A percentile compares a stretch with the other conserved stretches of the same genome.
Evolutionary conservation across 257 asterid genomes (phyloP).

Genomic region (Lycium barbarum): DNA sequence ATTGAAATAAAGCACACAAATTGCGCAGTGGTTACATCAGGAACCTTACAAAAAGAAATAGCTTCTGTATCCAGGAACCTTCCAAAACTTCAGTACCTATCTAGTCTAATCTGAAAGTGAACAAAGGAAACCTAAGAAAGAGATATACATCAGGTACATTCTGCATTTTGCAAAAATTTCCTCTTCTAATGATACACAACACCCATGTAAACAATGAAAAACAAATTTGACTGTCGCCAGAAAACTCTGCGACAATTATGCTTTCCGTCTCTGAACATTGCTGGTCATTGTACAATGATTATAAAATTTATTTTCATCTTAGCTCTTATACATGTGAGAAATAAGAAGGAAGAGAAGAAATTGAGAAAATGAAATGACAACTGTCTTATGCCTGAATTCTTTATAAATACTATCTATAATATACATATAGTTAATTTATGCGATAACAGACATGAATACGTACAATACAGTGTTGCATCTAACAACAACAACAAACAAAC

Average conservation of each 20-base stretch:
- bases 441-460: background rate
- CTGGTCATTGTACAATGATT: background rate
- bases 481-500: background rate
- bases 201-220: background rate
- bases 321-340: background rate
- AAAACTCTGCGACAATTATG: background rate
- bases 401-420: background rate
- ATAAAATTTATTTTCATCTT: background rate
- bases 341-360: background rate
- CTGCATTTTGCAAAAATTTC: background rate
- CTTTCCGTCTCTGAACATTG: no score
- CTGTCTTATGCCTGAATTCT: background rate
- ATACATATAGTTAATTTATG: background rate
- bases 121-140: background rate
- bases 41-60: background rate
- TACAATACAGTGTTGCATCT: background rate
- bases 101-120: background rate
- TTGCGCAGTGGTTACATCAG: background rate
- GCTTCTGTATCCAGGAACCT: slow-evolving; percentile 6
- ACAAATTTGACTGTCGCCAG: background rate
- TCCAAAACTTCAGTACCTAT: background rate
- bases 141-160: background rate
- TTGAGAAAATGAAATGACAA: background rate
- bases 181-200: background rate
- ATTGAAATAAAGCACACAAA: slow-evolving; percentile 13